Evolutionary conservation across 78 protist species (phyloP).

Genomic region (Cyanophora paradoxa): DNA sequence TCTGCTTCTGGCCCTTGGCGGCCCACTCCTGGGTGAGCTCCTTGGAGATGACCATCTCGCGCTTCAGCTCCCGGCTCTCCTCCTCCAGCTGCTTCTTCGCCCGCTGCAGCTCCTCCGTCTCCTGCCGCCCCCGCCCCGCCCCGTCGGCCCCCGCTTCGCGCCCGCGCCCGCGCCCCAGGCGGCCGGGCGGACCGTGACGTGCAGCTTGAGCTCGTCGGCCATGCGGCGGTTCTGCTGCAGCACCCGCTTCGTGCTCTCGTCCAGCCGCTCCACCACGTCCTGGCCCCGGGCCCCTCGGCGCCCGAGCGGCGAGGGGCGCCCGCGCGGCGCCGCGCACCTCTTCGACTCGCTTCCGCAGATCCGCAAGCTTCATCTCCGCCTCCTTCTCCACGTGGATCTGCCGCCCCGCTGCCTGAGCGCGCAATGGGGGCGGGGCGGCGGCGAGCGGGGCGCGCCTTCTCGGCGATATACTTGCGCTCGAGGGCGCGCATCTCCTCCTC

Average conservation of each 20-base stretch:
- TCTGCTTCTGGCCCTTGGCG: conserved; percentile 13
- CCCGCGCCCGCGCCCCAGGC: too few relatives aligned
- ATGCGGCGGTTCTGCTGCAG: conserved; percentile 5
- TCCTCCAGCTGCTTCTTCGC: conserved; percentile 15
- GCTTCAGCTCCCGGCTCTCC: neutral
- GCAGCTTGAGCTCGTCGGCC: conserved; percentile 15
- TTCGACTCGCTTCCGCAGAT: conserved; percentile 5
- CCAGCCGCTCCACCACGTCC: neutral
- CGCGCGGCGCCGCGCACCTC: neutral
- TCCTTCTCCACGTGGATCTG: conserved; percentile 14
- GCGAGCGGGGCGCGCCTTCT: neutral
- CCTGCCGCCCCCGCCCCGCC: too few relatives aligned
- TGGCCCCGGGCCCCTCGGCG: neutral
- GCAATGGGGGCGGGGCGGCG: neutral
- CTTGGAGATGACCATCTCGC: conserved; percentile 6
- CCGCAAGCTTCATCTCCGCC: conserved; percentile 3
- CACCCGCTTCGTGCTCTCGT: conserved; percentile 10
- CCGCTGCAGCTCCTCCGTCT: conserved; percentile 15
- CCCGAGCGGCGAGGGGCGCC: neutral
- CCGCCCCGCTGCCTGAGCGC: too few relatives aligned
- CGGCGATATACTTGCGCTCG: too few relatives aligned
- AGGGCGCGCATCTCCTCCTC: neutral
- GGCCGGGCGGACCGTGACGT: too few relatives aligned
- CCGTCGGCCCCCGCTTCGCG: too few relatives aligned
- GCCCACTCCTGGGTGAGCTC: neutral